phyloP scores from a whole-genome alignment of 1,284 basidiomycete species.

The Cystobasidiaceae sp. region DNA sequence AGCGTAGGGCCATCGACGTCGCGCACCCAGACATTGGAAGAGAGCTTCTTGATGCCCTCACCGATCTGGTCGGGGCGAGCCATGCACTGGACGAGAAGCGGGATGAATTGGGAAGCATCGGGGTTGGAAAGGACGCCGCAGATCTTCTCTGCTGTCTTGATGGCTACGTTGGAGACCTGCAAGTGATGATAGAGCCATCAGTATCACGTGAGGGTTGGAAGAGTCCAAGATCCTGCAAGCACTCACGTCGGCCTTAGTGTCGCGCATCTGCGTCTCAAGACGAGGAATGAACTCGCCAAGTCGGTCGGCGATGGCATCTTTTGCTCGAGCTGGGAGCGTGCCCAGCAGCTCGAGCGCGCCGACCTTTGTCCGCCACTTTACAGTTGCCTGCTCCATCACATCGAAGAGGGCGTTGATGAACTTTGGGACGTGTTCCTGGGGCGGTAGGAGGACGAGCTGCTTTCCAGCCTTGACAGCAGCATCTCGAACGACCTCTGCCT shows the following conservation, averaged over 20 bases:
- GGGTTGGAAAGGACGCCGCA: conserved; percentile 91
- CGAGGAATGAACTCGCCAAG: conserved; percentile 77
- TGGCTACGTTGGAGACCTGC: conserved; percentile 79
- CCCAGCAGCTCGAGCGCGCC: conserved; percentile 66
- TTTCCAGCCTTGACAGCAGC: conserved; percentile 80
- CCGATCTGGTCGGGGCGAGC: conserved; percentile 75
- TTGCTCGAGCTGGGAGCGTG: conserved; percentile 51
- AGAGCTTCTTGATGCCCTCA: conserved; percentile 90
- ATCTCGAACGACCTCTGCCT: conserved; percentile 68
- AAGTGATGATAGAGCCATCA: too few species aligned
- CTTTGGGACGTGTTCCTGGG: conserved; percentile 70
- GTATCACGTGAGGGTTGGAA: conserved; percentile 31
- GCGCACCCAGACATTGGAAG: conserved; percentile 91
- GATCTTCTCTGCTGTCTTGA: conserved; percentile 87
- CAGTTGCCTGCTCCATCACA: conserved; percentile 62
- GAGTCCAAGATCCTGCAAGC: neutral
- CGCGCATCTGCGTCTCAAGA: conserved; percentile 89
- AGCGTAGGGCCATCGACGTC: conserved; percentile 95
- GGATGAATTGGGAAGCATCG: conserved; percentile 85
- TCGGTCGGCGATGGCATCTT: conserved; percentile 77
- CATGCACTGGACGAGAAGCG: conserved; percentile 85
- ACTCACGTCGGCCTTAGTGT: conserved; percentile 87
- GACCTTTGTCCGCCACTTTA: conserved; percentile 94
- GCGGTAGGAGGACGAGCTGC: conserved; percentile 76
- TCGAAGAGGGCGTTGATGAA: conserved; percentile 68